phyloP scores from a whole-genome alignment of 768 basidiomycete species.

The Boletus sp. region DNA sequence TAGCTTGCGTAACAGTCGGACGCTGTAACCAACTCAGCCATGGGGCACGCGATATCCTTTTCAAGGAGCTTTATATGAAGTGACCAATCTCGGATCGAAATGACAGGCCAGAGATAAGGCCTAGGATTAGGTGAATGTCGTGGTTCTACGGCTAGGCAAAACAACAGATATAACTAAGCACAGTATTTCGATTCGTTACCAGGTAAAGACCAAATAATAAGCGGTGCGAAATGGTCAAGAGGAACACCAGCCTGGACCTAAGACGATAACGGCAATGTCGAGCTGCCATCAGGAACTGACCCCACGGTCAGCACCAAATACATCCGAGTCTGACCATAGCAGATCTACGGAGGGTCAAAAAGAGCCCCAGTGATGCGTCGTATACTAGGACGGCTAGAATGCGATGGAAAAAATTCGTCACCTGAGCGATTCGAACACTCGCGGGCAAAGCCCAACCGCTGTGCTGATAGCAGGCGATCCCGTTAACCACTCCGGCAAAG shows the following conservation, averaged over 20 bases:
- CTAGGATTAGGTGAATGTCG: no score
- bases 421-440: constrained; percentile 64
- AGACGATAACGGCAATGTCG: neutral
- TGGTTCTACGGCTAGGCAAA: no score
- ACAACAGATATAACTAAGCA: no score
- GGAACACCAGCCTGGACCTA: neutral
- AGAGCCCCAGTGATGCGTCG: no score
- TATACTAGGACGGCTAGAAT: no score
- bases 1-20: constrained; percentile 58
- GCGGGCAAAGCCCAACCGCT: constrained; percentile 64
- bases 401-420: constrained; percentile 42
- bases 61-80: neutral
- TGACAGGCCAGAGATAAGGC: no score
- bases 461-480: constrained; percentile 66
- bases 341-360: no score
- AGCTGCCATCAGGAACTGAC: neutral
- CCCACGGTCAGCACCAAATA: no score
- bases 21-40: constrained; percentile 79
- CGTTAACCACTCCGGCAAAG: constrained; percentile 97
- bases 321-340: no score
- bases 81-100: neutral
- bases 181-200: no score
- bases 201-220: neutral
- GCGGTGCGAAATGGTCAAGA: neutral
- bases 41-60: constrained; percentile 45